Base-by-base conservation (phyloP, 1,284 basidiomycete genomes). In the Cystobasidiaceae sp. region DNA sequence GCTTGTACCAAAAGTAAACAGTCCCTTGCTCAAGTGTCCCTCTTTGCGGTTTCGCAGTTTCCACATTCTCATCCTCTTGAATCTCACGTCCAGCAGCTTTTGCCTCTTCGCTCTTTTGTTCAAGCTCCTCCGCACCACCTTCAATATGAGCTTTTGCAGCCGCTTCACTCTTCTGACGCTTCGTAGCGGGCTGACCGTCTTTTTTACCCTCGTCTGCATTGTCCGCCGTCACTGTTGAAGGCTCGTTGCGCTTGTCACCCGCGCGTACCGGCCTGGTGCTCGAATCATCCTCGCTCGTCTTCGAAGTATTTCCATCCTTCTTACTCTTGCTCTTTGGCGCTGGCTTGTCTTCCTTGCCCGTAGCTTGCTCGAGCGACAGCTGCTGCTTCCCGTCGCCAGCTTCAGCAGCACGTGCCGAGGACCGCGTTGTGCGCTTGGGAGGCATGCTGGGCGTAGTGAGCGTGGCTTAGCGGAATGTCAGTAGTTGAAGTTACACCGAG, bases 1-100 rank as follows among this genome's bases (percentile, higher is more conserved):
- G 85, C 9, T 84, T 81, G 72, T 85, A 86, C 73, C 86, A 82
- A 75, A 86, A 86, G 75, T 86, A 86, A 59, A 86, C 81, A 70
- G 67, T 67, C 8, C 77, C 77, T 4, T 67, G 69, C 54, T 78
- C 77, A 56, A 78, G 71, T 15, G 74, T 74, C 8, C 76, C 76
- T 74, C 61, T 32, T 19, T 52, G 30, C 30, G 61, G 61, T 56
- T 56, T 55, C 28, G 27, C 43, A n/a, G 43, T 64, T 15, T 64
- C 51, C 27, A 19, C 21, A 37, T 34, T 39, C 4, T 19, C 21
- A 19, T 54, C 19, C 21, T 64, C 61, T 32, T 46, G 39, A 8
- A 56, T 64, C 27, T 56, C 51, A 48, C 52, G 55, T 19, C 61
- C 61, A 30, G 30, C 37, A 25, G 51, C 61, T 56, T 64, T 64